phyloP scores from a whole-genome alignment of 2,329 filamentous ascomycete genomes.

The Aureobasidium subglaciale region DNA sequence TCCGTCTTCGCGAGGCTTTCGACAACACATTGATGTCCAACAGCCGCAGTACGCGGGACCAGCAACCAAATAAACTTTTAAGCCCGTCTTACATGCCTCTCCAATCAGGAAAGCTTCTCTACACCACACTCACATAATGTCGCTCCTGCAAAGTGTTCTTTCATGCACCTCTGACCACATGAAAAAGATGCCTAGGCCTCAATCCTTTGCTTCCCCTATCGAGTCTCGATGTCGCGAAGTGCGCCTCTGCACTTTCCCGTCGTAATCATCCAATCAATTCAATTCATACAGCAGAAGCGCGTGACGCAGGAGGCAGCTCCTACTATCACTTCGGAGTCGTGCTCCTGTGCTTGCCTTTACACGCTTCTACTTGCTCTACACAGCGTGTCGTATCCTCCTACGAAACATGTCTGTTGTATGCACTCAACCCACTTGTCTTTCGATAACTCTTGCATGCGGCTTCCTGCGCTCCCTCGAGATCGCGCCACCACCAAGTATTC shows the following conservation, averaged over 20 bases:
- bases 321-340: neutral
- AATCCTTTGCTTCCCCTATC: neutral
- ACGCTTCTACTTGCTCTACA: neutral
- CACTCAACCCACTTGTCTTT: neutral
- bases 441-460: neutral
- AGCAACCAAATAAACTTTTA: constrained; percentile 5
- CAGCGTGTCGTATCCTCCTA: neutral
- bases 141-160: neutral
- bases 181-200: neutral
- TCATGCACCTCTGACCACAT: neutral
- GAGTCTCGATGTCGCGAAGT: neutral
- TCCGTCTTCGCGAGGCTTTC: neutral
- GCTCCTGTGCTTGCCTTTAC: neutral
- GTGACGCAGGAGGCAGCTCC: neutral
- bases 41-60: neutral
- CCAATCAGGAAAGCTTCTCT: neutral
- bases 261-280: neutral
- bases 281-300: neutral
- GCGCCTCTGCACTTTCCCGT: neutral
- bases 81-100: neutral
- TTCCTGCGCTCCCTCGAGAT: neutral
- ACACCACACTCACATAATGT: neutral
- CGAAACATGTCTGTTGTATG: neutral
- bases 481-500: neutral
- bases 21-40: neutral